These are phyloP conservation scores for Rhamnella rubrinervis DNA, from an alignment of 331 rosid genomes.

Conservation along the genomic window DNA sequence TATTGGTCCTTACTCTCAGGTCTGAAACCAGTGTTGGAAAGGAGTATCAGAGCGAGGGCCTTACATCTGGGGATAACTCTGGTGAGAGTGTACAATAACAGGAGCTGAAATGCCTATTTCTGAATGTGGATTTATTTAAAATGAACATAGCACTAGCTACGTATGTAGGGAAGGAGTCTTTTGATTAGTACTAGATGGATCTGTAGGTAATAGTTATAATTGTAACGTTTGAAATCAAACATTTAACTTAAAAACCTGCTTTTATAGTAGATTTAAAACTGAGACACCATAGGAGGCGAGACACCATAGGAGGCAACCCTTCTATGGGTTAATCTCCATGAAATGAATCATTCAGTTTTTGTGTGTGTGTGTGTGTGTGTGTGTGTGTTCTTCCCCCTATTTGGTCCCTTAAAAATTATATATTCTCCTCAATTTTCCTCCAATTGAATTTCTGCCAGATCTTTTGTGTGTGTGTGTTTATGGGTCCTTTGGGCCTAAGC, in stretches of 20 bases:
- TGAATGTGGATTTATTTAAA: conserved; percentile 27
- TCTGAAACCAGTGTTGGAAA: conserved; percentile 33
- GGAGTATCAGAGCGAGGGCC: conserved; percentile 28
- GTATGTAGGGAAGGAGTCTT: conserved; percentile 8
- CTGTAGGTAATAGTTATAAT: neutral
- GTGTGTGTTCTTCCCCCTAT: neutral
- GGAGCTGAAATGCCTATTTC: conserved; percentile 23
- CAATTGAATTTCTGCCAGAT: no score
- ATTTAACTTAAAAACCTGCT: conserved; percentile 21
- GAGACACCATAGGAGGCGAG: conserved; percentile 23
- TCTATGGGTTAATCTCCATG: conserved; percentile 24
- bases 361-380: neutral
- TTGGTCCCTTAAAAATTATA: neutral
- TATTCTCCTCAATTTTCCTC: no score
- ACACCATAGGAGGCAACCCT: no score
- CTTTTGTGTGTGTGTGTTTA: no score
- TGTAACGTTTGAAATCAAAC: conserved; percentile 12
- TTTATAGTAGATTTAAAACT: conserved; percentile 8
- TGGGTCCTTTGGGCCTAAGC: no score
- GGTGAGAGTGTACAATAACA: conserved; percentile 28
- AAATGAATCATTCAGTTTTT: conserved; percentile 30
- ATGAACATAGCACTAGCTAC: conserved; percentile 4
- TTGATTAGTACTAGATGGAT: conserved; percentile 10
- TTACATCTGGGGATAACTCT: conserved; percentile 36
- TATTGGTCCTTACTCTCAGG: conserved; percentile 31